Conservation (phyloP, 2,329 filamentous ascomycete species). For the Trichophyton benhamiae region DNA sequence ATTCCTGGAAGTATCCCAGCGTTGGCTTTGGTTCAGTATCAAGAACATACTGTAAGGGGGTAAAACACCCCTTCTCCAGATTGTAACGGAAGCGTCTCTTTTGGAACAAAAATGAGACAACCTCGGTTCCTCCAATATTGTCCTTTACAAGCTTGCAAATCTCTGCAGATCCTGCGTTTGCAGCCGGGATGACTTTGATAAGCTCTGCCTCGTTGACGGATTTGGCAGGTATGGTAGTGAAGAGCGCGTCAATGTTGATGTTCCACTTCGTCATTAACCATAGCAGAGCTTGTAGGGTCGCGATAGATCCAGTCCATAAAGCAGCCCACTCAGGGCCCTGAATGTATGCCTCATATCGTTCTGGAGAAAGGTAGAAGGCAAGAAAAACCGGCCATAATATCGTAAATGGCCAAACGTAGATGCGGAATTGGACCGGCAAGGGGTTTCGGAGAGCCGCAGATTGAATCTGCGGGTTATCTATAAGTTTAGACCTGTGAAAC, state of each 20-base stretch:
- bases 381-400: constrained; percentile 89
- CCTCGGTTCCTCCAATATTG: constrained; percentile 59
- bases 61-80: constrained; percentile 58
- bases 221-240: constrained; percentile 62
- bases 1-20: constrained; percentile 66
- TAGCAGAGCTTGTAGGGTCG: constrained; percentile 73
- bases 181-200: constrained; percentile 84
- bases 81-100: constrained; percentile 92
- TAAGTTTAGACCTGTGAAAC: constrained; percentile 59
- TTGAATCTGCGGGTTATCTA: constrained; percentile 83
- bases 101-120: constrained; percentile 86
- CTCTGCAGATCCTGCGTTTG: constrained; percentile 79
- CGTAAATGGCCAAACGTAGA: constrained; percentile 87
- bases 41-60: constrained; percentile 69
- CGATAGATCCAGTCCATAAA: constrained; percentile 78
- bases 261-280: constrained; percentile 99
- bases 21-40: constrained; percentile 73
- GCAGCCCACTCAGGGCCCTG: constrained; percentile 96
- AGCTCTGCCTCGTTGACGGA: constrained; percentile 62
- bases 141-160: constrained; percentile 74
- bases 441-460: constrained; percentile 79
- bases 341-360: constrained; percentile 83
- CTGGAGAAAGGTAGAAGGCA: constrained; percentile 68
- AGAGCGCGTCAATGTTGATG: constrained; percentile 68
- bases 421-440: constrained; percentile 64